These are phyloP conservation scores for Neonectria faginata DNA, from an alignment of 2,329 filamentous ascomycete genomes.

Conservation along the genomic window DNA sequence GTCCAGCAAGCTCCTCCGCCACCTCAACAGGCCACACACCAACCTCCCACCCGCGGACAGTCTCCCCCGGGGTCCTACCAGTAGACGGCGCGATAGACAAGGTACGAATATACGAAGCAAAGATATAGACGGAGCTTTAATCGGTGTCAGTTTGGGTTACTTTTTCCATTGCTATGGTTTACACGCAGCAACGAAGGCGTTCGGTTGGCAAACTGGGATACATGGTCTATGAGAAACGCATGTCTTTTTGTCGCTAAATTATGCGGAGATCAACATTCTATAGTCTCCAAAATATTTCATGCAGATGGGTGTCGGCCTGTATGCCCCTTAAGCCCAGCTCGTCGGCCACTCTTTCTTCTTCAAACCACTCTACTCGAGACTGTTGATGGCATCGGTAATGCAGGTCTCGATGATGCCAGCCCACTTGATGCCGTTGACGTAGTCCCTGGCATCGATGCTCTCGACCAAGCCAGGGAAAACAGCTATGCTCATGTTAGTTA, in stretches of 20 bases:
- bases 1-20: not conserved
- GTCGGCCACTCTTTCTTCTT: not conserved
- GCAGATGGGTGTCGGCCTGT: not conserved
- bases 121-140: not conserved
- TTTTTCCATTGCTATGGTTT: not conserved
- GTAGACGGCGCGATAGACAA: not conserved
- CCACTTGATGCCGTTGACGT: constrained; percentile 69
- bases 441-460: constrained; percentile 71
- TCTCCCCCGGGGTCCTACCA: not conserved
- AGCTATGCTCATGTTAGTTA: constrained; percentile 51
- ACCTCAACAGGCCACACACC: not conserved
- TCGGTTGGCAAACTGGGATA: not conserved
- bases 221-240: too few relatives aligned
- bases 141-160: not conserved
- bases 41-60: not conserved
- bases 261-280: not conserved
- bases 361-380: constrained; percentile 40
- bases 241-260: not conserved
- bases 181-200: too few relatives aligned
- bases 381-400: constrained; percentile 60
- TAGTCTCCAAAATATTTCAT: not conserved
- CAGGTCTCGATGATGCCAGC: constrained; percentile 67
- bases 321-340: not conserved
- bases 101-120: not conserved
- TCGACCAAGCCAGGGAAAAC: constrained; percentile 73